Conservation (phyloP, 169 alveolate genomes). For the Babesia bigemina region DNA sequence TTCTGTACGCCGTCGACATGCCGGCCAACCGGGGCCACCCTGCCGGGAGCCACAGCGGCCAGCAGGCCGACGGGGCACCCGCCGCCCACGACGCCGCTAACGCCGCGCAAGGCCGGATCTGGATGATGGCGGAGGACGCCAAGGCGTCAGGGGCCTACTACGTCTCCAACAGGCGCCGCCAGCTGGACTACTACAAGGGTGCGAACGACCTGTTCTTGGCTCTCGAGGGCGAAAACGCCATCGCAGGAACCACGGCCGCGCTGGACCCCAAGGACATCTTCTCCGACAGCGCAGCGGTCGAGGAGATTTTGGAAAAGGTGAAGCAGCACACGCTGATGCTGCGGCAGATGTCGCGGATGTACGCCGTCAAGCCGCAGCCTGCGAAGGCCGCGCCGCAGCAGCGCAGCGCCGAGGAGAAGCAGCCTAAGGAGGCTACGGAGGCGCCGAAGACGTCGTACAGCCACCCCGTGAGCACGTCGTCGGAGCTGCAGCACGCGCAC, state of each 20-base stretch:
- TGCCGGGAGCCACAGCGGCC: neutral
- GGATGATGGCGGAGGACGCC: constrained; percentile 23
- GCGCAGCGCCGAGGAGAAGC: neutral
- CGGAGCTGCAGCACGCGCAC: too few relatives aligned
- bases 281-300: constrained; percentile 1
- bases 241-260: neutral
- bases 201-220: constrained; percentile 4
- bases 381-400: neutral
- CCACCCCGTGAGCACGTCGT: too few relatives aligned
- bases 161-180: constrained; percentile 24
- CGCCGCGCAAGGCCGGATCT: neutral
- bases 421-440: neutral
- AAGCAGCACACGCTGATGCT: constrained; percentile 33
- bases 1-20: constrained; percentile 1
- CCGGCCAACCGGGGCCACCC: neutral
- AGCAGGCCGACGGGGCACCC: neutral
- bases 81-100: constrained; percentile 1
- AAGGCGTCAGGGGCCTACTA: neutral
- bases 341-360: constrained; percentile 34
- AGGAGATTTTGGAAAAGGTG: constrained; percentile 30
- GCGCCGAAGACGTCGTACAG: neutral
- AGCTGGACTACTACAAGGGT: constrained; percentile 29
- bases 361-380: neutral
- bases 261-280: constrained; percentile 18
- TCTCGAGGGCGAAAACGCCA: neutral